Percentiles rank a stretch among this genome's conserved stretches.
These are phyloP conservation scores for Spizellomyces sp. DNA, from an alignment of 192 early-diverging fungal species.

Conservation along the genomic window DNA sequence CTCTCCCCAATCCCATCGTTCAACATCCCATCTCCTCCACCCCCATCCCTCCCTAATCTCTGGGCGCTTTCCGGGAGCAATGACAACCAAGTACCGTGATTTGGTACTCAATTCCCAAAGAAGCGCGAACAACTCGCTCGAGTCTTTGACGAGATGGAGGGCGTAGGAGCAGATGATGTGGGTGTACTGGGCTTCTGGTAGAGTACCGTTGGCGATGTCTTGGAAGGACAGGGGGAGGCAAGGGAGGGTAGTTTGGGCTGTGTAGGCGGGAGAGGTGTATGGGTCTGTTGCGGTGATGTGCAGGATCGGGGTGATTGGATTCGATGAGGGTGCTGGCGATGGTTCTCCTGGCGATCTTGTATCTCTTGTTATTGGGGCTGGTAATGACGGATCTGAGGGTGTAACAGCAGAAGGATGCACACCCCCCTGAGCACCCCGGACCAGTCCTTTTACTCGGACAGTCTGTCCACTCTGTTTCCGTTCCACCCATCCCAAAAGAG, in stretches of 20 bases:
- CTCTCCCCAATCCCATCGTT: slow-evolving; percentile 16
- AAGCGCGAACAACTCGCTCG: slow-evolving; percentile 15
- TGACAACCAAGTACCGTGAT: slow-evolving; percentile 18
- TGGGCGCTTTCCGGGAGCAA: slow-evolving; percentile 25
- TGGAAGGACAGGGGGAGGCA: slow-evolving; percentile 17
- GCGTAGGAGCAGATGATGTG: slow-evolving; percentile 26
- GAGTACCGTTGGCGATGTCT: slow-evolving; percentile 24
- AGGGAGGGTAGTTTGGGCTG: slow-evolving; percentile 3
- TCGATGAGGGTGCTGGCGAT: background rate
- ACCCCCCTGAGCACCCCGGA: background rate
- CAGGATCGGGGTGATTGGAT: background rate
- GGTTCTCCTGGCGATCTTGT: background rate
- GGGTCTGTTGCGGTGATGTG: slow-evolving; percentile 24
- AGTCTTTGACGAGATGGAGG: slow-evolving; percentile 18
- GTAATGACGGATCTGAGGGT: background rate
- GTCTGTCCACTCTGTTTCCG: background rate
- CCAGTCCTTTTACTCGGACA: background rate
- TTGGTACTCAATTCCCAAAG: slow-evolving; percentile 22
- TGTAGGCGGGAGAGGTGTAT: slow-evolving; percentile 12
- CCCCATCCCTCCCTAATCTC: slow-evolving; percentile 32
- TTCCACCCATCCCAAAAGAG: slow-evolving; percentile 4
- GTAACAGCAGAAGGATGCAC: background rate
- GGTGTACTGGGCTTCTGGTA: slow-evolving; percentile 5
- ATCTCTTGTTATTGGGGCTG: background rate
- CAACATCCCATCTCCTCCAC: slow-evolving; percentile 18